Base-by-base conservation (phyloP, 495 filamentous ascomycete genomes). In the Gamarada debralockiae region DNA sequence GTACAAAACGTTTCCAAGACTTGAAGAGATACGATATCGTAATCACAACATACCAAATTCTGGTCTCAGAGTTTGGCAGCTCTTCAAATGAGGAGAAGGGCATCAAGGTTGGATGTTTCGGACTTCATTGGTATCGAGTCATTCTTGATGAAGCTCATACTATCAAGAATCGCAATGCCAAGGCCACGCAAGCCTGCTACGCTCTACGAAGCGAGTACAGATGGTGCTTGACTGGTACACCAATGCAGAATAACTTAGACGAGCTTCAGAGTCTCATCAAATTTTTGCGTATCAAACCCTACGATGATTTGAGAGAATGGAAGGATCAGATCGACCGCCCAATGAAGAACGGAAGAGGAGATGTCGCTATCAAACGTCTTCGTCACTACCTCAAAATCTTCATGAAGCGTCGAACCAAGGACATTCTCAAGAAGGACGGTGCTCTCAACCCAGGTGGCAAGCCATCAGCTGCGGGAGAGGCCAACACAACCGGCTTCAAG, bases 161-260 rank as follows among this genome's bases (percentile, higher is more conserved):
- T 21, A 97, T 98, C 75, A 97, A 97, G 70, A 98, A 98, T 67
- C 84, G 91, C 21, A 96, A 93, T 62, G 91, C 93, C 14, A 98
- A 98, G 70, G 84, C 85, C 9, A 93, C 93, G 0, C 85, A 96
- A 61, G 90, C 92, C 15, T 86, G 82, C 46, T 98, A 81, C 65
- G 85, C 86, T 2, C 71, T 98, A 21, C 74, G 83, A 43, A 78
- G 88, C 18, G 84, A 90, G 60, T 96, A 95, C 65, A 77, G 93
- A 49, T 98, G 93, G 93, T 97, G 93, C 63, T 73, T 98, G 48
- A 95, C 90, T 2, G 93, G 93, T 53, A 98, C 93, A 5, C 93
- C 93, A 0, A 85, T 98, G 81, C 93, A 98, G 62, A 98, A 98
- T 64, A 97, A 96, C 55, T 78, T 98, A n/a, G 93, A 97, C 53